Evolutionary conservation across 2,329 filamentous ascomycete species (phyloP).

Genomic region (Microcyclospora tardicrescens): DNA sequence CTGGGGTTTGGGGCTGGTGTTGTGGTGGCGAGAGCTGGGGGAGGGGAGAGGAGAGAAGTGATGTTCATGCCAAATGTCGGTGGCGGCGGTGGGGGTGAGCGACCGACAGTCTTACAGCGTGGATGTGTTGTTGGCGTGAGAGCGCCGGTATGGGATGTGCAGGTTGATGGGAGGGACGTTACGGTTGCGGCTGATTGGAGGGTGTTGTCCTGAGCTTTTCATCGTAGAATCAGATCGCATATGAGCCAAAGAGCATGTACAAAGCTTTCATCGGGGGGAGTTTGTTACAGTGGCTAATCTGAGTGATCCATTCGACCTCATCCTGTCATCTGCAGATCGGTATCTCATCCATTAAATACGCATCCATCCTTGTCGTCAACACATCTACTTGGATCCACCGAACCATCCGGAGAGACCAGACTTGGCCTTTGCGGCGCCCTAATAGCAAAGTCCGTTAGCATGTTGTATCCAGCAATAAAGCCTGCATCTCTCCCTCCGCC

Average conservation of each 20-base stretch:
- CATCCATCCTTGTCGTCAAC: no score
- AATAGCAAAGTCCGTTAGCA: neutral
- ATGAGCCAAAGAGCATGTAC: no score
- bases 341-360: no score
- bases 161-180: constrained; percentile 24
- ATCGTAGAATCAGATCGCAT: no score
- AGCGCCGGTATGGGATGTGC: constrained; percentile 30
- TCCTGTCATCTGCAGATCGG: no score
- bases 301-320: no score
- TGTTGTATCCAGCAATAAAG: no score
- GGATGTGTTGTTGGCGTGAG: constrained; percentile 24
- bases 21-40: constrained; percentile 8
- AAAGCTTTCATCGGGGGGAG: no score
- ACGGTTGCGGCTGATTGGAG: constrained; percentile 32
- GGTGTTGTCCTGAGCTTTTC: neutral
- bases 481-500: no score
- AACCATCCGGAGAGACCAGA: neutral
- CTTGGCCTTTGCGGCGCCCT: neutral
- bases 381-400: neutral
- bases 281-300: no score
- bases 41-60: constrained; percentile 5
- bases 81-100: constrained; percentile 6
- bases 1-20: constrained; percentile 6
- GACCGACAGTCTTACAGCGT: constrained; percentile 15
- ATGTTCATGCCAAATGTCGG: constrained; percentile 12